Base-by-base conservation (phyloP, 2,329 filamentous ascomycete genomes). In the Curvularia lunata region DNA sequence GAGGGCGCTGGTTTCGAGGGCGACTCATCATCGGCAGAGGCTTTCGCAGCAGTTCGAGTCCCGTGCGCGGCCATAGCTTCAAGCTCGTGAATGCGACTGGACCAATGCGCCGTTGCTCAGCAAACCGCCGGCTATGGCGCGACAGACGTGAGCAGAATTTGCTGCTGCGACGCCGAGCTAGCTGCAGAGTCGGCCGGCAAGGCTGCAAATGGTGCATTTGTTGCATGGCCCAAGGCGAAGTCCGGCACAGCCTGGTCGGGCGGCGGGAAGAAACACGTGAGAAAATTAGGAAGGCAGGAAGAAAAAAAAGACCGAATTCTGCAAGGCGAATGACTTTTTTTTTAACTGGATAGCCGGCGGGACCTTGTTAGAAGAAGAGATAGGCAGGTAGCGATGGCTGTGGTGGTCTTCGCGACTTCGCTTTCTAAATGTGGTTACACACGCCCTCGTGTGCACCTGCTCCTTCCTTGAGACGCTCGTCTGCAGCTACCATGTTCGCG, bases 21-120 rank as follows among this genome's bases (percentile, higher is more conserved):
- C 56, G 52, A 52, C 53, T 59, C 56, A 57, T 59, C 48, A 56
- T 58, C 57, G 52, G 46, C 51, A 57, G 50, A 45, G 43, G 50
- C 50, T 27, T 48, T 48, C 50, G 48, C 50, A 25, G 45, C 30
- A 43, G 54, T 38, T 54, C 54, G 52, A 45, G 54, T 57, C 43
- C 50, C 54, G 54, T 57, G 54, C 50, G 42, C 52, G 28, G 41
- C 28, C 41, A 52, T 45, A 52, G 41, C 50, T 52, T 38, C 50
- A 38, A 27, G 21, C 50, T 37, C 42, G 40, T 46, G 23, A 54
- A 57, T 40, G 37, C 52, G 32, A 34, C 52, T 48, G 45, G 54
- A 48, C 54, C 54, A 57, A 49, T 48, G 23, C 54, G 23, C 48
- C 27, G 32, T n/a, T 47, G 51, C 45, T 49, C 25, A 54, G 30